These are phyloP conservation scores for Parathielavia appendiculata DNA, from an alignment of 495 filamentous ascomycete genomes.

Conservation along the genomic window DNA sequence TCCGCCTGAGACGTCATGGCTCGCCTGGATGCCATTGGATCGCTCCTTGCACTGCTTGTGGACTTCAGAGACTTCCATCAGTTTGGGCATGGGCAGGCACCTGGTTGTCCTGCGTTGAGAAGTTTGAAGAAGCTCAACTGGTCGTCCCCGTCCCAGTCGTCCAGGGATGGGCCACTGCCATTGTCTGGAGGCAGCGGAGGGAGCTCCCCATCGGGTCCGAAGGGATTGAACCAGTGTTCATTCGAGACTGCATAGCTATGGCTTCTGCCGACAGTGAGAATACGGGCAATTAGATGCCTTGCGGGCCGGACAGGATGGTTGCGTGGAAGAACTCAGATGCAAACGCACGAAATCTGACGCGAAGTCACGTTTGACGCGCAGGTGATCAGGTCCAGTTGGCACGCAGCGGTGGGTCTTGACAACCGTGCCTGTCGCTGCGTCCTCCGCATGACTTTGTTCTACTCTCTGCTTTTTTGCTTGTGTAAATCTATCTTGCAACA, in stretches of 20 bases:
- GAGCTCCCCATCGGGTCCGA: neutral
- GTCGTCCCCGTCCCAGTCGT: neutral
- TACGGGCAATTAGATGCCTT: too few species aligned
- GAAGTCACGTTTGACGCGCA: too few species aligned
- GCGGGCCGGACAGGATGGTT: too few species aligned
- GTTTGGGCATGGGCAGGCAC: neutral
- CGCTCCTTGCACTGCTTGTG: neutral
- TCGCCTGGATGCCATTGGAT: neutral
- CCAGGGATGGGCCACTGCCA: neutral
- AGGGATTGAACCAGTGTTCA: neutral
- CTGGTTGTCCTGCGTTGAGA: neutral
- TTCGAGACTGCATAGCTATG: neutral
- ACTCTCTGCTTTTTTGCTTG: too few species aligned
- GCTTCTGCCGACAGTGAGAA: neutral
- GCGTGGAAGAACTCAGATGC: too few species aligned
- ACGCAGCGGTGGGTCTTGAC: too few species aligned
- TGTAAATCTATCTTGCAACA: too few species aligned
- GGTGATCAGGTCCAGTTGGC: too few species aligned
- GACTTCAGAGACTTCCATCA: neutral
- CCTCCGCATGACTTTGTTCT: too few species aligned
- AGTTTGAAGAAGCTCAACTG: neutral
- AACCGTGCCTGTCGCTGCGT: too few species aligned
- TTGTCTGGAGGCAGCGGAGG: neutral
- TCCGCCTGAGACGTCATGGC: slow-evolving; percentile 10
- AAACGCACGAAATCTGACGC: too few species aligned